Evolutionary conservation across 768 basidiomycete species (phyloP).

Genomic region (Mycena alexandri): DNA sequence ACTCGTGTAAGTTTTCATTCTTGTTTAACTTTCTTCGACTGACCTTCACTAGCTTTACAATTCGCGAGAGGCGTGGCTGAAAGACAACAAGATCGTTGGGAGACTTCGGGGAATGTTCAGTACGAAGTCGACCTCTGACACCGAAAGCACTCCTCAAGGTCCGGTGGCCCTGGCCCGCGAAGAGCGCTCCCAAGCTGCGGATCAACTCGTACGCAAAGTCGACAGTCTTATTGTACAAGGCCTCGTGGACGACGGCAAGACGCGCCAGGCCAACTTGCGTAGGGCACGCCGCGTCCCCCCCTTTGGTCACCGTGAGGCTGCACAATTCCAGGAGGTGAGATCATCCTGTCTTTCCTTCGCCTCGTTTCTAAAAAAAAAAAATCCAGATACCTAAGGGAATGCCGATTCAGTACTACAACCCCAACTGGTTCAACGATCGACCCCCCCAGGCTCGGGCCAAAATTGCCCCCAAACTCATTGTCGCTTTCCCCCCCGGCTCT

Average conservation of each 20-base stretch:
- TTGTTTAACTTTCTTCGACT: constrained; percentile 1
- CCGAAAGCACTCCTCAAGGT: constrained; percentile 11
- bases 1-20: constrained; percentile 10
- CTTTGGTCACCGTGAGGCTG: no score
- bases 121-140: constrained; percentile 27
- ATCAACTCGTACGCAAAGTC: constrained; percentile 13
- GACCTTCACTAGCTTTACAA: constrained; percentile 9
- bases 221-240: constrained; percentile 7
- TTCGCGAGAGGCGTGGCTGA: background rate
- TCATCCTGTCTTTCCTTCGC: no score
- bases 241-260: constrained; percentile 5
- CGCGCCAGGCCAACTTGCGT: no score
- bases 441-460: background rate
- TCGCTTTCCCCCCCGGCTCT: constrained; percentile 2
- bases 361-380: no score
- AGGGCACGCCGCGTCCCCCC: no score
- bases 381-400: no score
- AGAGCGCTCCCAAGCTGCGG: constrained; percentile 19
- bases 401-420: no score
- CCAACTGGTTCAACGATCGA: no score
- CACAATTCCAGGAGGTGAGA: no score
- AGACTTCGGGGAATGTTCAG: constrained; percentile 5
- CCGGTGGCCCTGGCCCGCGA: constrained; percentile 18
- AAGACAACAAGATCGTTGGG: background rate
- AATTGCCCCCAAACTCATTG: background rate